A percentile compares a stretch with the other conserved stretches of the same genome.
Evolutionary conservation across 306 rosid species (phyloP).

Genomic region (Carpinus fangiana): DNA sequence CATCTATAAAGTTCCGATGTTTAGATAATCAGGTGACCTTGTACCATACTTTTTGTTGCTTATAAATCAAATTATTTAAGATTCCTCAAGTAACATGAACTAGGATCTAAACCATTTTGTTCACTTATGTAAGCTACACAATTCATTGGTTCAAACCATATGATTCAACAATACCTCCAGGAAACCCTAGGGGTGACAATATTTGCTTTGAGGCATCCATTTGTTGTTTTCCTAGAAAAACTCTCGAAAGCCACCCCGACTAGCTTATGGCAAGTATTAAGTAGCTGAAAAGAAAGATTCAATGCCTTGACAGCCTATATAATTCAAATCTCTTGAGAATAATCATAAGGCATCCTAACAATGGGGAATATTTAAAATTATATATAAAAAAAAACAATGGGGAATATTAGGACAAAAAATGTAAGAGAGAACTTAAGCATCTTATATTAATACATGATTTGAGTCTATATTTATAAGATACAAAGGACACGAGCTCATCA

Average conservation of each 20-base stretch:
- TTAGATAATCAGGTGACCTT: neutral
- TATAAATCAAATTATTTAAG: neutral
- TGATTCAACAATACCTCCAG: neutral
- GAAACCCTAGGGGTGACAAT: neutral
- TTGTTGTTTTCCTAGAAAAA: neutral
- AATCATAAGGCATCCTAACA: neutral
- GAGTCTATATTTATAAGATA: neutral
- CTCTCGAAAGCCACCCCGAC: neutral
- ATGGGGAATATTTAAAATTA: neutral
- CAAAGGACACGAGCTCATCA: neutral
- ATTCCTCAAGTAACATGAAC: neutral
- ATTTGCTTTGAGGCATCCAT: neutral
- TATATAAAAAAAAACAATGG: neutral
- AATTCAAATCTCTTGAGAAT: neutral
- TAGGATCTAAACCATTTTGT: neutral
- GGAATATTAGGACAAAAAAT: neutral
- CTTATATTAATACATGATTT: neutral
- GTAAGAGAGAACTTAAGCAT: neutral
- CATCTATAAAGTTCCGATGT: neutral
- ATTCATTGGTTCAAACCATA: neutral
- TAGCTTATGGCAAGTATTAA: neutral
- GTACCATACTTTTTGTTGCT: neutral
- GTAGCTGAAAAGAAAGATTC: neutral
- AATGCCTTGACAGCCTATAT: constrained; percentile 8
- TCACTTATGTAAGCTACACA: neutral